Base-by-base conservation (phyloP, 2,329 filamentous ascomycete genomes). In the Diaporthe sp. region DNA sequence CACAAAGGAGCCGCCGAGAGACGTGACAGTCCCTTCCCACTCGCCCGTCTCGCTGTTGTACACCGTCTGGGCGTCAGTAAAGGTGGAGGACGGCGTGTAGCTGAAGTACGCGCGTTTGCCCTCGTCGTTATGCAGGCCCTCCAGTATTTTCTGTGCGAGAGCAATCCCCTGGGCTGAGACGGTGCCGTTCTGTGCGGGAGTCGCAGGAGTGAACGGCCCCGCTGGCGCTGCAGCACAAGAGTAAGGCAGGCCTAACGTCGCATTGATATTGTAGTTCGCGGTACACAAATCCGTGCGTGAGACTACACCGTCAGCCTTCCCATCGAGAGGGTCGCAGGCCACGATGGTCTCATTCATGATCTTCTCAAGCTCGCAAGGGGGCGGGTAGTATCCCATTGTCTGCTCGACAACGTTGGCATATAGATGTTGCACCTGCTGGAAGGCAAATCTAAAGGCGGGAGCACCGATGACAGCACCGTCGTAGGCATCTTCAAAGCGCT, bases 391-490 rank as follows among this genome's bases (percentile, higher is more conserved):
- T 72, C 82, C 82, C 39, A 85, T 72, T 0, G 82, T 86, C 51
- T 86, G 76, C 77, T 87, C 85, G 1, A 87, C 82, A 0, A 81
- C 80, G 39, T 80, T 80, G 5, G 84, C 79, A 77, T 60, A 75
- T 4, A 75, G 44, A 47, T 76, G 75, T 39, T 72, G 58, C 1
- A 75, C 72, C 53, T 76, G 86, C 77, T 87, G 83, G 72, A 86
- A 83, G 6, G 80, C 83, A 75, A 82, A 86, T 20, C 85, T 83
- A 80, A 87, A 86, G 25, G 86, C 87, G 0, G 87, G 87, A 1
- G 87, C 87, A 55, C 87, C 87, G 3, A 83, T 82, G 55, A 86
- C 82, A 13, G 81, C 86, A 39, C 87, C 87, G 71, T 89, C 87
- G 75, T 84, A 88, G 71, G 84, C 80, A 8, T 83, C 82, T 12